These are phyloP conservation scores for Rosa lucieae DNA, from an alignment of 306 rosid genomes.

Conservation along the genomic window DNA sequence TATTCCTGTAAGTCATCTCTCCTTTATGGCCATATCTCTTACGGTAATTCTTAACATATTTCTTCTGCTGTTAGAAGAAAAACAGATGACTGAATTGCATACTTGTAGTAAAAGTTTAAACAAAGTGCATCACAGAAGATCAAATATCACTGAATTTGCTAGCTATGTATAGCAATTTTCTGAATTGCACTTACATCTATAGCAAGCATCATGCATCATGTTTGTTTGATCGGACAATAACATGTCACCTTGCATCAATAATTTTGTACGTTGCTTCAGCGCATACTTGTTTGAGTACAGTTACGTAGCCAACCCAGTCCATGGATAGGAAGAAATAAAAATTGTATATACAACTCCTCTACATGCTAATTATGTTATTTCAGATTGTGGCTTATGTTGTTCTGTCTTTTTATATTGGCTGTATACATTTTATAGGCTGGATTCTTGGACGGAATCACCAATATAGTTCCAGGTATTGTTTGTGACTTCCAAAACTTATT, in stretches of 20 bases:
- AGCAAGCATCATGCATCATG: not conserved
- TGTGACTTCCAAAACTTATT: constrained; percentile 12
- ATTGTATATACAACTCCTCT: not conserved
- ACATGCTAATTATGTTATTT: not conserved
- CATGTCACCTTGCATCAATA: not conserved
- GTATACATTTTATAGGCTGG: constrained; percentile 64
- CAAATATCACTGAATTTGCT: not conserved
- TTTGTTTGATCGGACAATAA: not conserved
- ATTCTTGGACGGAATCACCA: constrained; percentile 86
- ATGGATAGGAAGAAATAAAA: not conserved
- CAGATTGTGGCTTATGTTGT: constrained; percentile 12
- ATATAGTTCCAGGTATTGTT: constrained; percentile 83
- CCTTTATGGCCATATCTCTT: constrained; percentile 9
- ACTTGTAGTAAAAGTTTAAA: not conserved
- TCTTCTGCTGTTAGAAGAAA: not conserved
- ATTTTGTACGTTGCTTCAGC: not conserved
- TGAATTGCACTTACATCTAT: not conserved
- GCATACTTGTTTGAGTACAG: not conserved
- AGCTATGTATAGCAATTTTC: not conserved
- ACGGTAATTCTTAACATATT: not conserved
- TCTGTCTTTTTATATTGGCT: constrained; percentile 17
- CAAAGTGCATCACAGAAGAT: not conserved
- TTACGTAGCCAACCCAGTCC: not conserved
- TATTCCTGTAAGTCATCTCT: constrained; percentile 75
- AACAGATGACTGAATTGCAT: not conserved